Percentiles rank a stretch among this genome's conserved stretches.
These are phyloP conservation scores for Isatis tinctoria DNA, from an alignment of 345 rosid species.

Conservation along the genomic window DNA sequence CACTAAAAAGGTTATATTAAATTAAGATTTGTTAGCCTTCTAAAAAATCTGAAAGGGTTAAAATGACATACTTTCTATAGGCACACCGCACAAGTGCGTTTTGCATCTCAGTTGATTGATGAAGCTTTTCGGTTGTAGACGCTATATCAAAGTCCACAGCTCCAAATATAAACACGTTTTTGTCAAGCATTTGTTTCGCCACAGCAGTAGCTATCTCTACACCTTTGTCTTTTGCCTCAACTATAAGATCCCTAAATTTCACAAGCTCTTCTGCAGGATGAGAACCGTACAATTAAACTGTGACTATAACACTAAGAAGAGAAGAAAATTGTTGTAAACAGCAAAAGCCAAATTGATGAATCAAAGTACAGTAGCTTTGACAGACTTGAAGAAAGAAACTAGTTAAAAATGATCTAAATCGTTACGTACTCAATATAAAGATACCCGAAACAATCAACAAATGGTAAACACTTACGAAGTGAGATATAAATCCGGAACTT, in stretches of 20 bases:
- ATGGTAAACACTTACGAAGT: slow-evolving; percentile 45
- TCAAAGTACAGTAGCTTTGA: slow-evolving; percentile 10
- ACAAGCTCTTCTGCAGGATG: slow-evolving; percentile 60
- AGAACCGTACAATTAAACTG: neutral
- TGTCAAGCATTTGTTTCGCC: slow-evolving; percentile 67
- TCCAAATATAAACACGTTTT: slow-evolving; percentile 67
- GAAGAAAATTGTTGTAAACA: neutral
- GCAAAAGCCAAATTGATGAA: neutral
- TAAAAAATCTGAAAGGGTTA: neutral
- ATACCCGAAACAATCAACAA: neutral
- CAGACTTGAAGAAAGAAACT: neutral
- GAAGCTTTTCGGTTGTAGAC: slow-evolving; percentile 40
- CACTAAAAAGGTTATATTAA: neutral
- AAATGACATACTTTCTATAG: slow-evolving; percentile 46
- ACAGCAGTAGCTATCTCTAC: slow-evolving; percentile 44
- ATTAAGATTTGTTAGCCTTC: neutral
- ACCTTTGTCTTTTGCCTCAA: slow-evolving; percentile 49
- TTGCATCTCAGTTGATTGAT: slow-evolving; percentile 49
- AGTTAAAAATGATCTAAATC: neutral
- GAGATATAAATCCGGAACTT: slow-evolving; percentile 69
- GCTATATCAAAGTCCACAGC: slow-evolving; percentile 51
- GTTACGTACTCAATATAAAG: neutral
- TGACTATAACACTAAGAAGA: neutral
- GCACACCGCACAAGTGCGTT: slow-evolving; percentile 59
- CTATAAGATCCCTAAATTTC: slow-evolving; percentile 56